A percentile compares a stretch with the other conserved stretches of the same genome.
Evolutionary conservation across 2,329 filamentous ascomycete genomes (phyloP).

Genomic region (Knufia petricola): DNA sequence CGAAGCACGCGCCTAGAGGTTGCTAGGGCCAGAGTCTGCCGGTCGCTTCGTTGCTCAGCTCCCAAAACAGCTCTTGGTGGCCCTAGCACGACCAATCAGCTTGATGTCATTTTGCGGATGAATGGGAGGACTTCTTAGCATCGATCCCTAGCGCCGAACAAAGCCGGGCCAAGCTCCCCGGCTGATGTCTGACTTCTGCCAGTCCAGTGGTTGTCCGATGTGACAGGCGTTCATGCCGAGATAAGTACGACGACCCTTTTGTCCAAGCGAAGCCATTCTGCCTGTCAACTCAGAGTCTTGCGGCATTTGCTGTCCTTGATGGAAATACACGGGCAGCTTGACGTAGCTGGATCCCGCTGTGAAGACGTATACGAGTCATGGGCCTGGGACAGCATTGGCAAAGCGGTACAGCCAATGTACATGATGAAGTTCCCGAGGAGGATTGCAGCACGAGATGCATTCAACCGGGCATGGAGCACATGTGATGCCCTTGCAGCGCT

Average conservation of each 20-base stretch:
- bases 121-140: constrained; percentile 1
- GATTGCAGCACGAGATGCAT: neutral
- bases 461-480: neutral
- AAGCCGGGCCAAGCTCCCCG: neutral
- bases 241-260: neutral
- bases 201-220: neutral
- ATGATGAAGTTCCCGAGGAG: neutral
- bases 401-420: neutral
- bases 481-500: neutral
- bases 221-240: neutral
- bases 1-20: too few relatives aligned
- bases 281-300: neutral
- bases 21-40: neutral
- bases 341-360: too few relatives aligned
- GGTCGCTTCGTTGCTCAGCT: neutral
- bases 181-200: neutral
- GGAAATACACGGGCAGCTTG: too few relatives aligned
- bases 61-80: neutral
- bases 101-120: neutral
- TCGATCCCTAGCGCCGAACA: neutral
- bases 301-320: too few relatives aligned
- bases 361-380: neutral
- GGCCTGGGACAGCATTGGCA: neutral
- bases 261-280: neutral
- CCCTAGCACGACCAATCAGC: neutral